Evolutionary conservation across 108 stramenopile species (phyloP).

Genomic region (Conticribra weissflogii): DNA sequence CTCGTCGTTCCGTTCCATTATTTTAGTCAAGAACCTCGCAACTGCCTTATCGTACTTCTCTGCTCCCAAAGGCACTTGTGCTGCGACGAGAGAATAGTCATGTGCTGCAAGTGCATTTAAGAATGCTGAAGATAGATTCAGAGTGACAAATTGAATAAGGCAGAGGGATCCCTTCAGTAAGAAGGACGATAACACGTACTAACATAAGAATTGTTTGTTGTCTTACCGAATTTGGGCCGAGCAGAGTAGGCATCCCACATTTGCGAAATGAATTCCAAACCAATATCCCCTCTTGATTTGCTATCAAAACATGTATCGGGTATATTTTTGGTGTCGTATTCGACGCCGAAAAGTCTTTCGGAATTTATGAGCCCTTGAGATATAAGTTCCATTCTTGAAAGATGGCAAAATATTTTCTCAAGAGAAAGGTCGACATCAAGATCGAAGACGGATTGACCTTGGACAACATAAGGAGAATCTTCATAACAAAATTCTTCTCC

Average conservation of each 20-base stretch:
- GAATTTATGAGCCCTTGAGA: slow-evolving; percentile 21
- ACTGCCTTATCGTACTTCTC: slow-evolving; percentile 53
- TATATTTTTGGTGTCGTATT: slow-evolving; percentile 27
- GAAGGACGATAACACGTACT: too few relatives aligned
- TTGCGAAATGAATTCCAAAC: slow-evolving; percentile 41
- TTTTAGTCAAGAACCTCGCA: slow-evolving; percentile 30
- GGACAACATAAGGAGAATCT: slow-evolving; percentile 51
- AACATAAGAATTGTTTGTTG: too few relatives aligned
- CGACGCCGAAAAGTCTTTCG: slow-evolving; percentile 1
- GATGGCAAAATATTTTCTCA: slow-evolving; percentile 48
- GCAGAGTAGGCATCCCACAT: slow-evolving; percentile 50
- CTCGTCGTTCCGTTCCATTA: slow-evolving; percentile 30
- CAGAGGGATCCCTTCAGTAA: not conserved
- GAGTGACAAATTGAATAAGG: not conserved
- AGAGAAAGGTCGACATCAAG: slow-evolving; percentile 40
- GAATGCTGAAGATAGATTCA: slow-evolving; percentile 13
- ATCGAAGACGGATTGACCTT: slow-evolving; percentile 39
- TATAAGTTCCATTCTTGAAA: slow-evolving; percentile 9
- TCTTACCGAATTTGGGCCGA: slow-evolving; percentile 53
- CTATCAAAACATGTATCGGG: slow-evolving; percentile 48
- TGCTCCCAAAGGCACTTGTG: slow-evolving; percentile 29
- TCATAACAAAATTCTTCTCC: slow-evolving; percentile 70
- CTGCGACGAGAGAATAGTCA: slow-evolving; percentile 47
- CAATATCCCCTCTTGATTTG: slow-evolving; percentile 24
- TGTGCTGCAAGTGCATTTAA: slow-evolving; percentile 65